Conservation (phyloP, 2,329 filamentous ascomycete genomes). For the Colletotrichum sojae region DNA sequence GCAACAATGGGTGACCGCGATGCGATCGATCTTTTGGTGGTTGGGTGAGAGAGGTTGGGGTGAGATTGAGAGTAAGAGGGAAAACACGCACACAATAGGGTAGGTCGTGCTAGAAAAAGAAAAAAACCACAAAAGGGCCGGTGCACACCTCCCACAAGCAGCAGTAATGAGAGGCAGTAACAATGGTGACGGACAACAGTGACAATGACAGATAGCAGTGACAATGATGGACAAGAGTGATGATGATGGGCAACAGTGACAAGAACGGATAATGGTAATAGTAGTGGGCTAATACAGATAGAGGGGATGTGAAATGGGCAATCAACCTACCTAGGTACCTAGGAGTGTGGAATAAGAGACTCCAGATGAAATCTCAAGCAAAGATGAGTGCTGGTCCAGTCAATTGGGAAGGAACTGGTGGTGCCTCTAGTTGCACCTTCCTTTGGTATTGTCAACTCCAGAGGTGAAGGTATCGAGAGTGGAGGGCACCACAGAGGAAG, state of each 20-base stretch:
- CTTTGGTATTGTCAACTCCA: conserved; percentile 27
- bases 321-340: too few species aligned
- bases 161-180: background rate
- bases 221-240: too few species aligned
- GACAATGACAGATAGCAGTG: too few species aligned
- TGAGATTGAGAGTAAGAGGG: conserved; percentile 17
- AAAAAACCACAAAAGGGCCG: conserved; percentile 17
- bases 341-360: background rate
- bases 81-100: background rate
- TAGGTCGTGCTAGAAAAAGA: conserved; percentile 7
- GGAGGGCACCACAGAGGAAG: conserved; percentile 36
- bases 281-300: too few species aligned
- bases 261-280: too few species aligned
- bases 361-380: conserved; percentile 4
- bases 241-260: too few species aligned
- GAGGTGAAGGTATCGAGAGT: conserved; percentile 1
- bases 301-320: too few species aligned
- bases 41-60: conserved; percentile 15
- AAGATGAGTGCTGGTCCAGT: conserved; percentile 10
- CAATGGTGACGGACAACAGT: too few species aligned
- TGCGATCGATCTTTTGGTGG: conserved; percentile 21
- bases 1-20: conserved; percentile 8
- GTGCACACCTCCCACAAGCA: conserved; percentile 8
- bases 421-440: conserved; percentile 15
- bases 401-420: conserved; percentile 25